A percentile compares a stretch with the other conserved stretches of the same genome.
These are phyloP conservation scores for Cytidiella melzeri DNA, from an alignment of 768 basidiomycete species.

Conservation along the genomic window DNA sequence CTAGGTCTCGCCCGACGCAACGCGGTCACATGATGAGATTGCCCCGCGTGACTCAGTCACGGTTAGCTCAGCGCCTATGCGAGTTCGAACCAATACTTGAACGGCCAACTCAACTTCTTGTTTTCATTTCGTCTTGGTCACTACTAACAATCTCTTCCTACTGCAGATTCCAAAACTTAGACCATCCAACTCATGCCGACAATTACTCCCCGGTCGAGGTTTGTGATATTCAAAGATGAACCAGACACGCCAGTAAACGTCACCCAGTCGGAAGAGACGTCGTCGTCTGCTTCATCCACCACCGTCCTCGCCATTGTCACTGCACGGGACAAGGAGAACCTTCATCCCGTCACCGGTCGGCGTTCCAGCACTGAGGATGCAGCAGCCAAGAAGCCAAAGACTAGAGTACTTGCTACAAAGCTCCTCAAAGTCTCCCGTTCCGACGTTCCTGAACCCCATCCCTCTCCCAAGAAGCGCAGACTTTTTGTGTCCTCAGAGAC, in stretches of 20 bases:
- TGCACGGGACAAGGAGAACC: conserved; percentile 66
- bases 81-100: no score
- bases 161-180: no score
- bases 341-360: conserved; percentile 68
- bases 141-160: no score
- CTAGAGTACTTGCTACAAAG: conserved; percentile 24
- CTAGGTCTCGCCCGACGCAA: no score
- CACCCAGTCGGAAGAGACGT: conserved; percentile 23
- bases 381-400: conserved; percentile 60
- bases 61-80: no score
- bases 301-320: conserved; percentile 19
- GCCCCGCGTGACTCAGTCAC: no score
- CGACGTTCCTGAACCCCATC: conserved; percentile 12
- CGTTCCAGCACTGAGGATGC: conserved; percentile 40
- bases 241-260: conserved; percentile 3
- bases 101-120: no score
- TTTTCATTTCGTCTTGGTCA: no score
- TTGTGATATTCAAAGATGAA: conserved; percentile 23
- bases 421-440: conserved; percentile 12
- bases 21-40: no score
- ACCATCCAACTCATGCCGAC: not conserved
- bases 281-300: conserved; percentile 23
- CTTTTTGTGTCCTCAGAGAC: not conserved
- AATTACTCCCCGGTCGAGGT: conserved; percentile 10
- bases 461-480: conserved; percentile 17